These are phyloP conservation scores for Lachnellula suecica DNA, from an alignment of 2,329 filamentous ascomycete species.

Conservation along the genomic window DNA sequence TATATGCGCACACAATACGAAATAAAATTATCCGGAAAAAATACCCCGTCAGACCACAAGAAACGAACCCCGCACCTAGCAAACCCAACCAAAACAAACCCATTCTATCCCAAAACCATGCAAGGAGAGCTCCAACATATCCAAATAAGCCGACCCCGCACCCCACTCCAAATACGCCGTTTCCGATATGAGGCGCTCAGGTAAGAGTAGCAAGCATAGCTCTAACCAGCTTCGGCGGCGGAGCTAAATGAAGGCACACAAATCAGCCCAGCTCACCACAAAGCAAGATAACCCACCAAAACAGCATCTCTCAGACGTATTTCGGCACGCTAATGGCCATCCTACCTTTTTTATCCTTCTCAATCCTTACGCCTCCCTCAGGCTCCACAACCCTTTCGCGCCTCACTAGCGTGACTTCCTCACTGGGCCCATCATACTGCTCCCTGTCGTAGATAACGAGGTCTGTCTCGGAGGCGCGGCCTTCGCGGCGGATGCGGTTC, in stretches of 20 bases:
- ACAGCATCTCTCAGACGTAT: conserved; percentile 47
- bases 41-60: no score
- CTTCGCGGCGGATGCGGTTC: conserved; percentile 54
- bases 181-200: no score
- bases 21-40: no score
- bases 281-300: conserved; percentile 27
- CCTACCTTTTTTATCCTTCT: conserved; percentile 95
- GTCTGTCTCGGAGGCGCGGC: conserved; percentile 58
- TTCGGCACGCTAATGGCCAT: conserved; percentile 81
- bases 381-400: conserved; percentile 53
- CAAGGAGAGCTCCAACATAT: no score
- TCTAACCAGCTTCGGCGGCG: conserved; percentile 61
- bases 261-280: conserved; percentile 20
- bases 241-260: conserved; percentile 47
- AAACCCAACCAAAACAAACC: no score
- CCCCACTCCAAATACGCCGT: no score
- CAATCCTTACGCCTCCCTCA: conserved; percentile 65
- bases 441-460: conserved; percentile 62
- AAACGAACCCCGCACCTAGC: no score
- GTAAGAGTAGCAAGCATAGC: conserved; percentile 73
- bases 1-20: no score
- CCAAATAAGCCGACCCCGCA: no score
- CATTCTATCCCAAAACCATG: no score
- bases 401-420: conserved; percentile 50
- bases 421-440: conserved; percentile 40